These are phyloP conservation scores for Hypomyces rosellus DNA, from an alignment of 2,329 filamentous ascomycete species.

Conservation along the genomic window DNA sequence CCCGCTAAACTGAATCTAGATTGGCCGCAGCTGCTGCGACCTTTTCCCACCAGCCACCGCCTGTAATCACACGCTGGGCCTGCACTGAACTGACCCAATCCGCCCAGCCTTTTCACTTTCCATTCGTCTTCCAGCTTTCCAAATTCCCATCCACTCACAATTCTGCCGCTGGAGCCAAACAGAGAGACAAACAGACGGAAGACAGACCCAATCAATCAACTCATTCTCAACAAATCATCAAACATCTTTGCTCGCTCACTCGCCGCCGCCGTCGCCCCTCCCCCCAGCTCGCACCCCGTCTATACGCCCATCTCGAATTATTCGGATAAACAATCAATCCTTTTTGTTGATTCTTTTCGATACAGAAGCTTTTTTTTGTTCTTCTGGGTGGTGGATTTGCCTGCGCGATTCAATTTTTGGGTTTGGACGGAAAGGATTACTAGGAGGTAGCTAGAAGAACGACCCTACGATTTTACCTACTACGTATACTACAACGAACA, in stretches of 20 bases:
- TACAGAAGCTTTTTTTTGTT: too few species aligned
- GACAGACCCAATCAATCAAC: not conserved
- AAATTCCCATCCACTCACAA: not conserved
- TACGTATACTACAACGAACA: too few species aligned
- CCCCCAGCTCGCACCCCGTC: too few species aligned
- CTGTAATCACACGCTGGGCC: not conserved
- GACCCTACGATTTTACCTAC: too few species aligned
- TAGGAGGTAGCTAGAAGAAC: too few species aligned
- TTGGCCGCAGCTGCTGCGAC: not conserved
- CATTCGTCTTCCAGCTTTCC: not conserved
- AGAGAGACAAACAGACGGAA: not conserved
- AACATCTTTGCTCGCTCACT: not conserved
- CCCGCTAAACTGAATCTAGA: not conserved
- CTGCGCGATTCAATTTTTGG: too few species aligned
- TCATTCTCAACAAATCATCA: not conserved
- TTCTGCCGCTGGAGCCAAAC: not conserved
- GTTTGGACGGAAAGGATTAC: too few species aligned
- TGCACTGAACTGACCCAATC: not conserved
- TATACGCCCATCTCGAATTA: too few species aligned
- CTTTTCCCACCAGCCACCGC: constrained; percentile 9
- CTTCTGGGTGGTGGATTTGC: too few species aligned
- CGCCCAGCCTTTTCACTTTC: constrained; percentile 13
- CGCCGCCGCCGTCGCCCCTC: too few species aligned
- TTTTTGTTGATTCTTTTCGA: too few species aligned
- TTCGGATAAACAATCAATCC: too few species aligned